These are phyloP conservation scores for Ilyonectria mors-panacis DNA, from an alignment of 2,329 filamentous ascomycete species.

Conservation along the genomic window DNA sequence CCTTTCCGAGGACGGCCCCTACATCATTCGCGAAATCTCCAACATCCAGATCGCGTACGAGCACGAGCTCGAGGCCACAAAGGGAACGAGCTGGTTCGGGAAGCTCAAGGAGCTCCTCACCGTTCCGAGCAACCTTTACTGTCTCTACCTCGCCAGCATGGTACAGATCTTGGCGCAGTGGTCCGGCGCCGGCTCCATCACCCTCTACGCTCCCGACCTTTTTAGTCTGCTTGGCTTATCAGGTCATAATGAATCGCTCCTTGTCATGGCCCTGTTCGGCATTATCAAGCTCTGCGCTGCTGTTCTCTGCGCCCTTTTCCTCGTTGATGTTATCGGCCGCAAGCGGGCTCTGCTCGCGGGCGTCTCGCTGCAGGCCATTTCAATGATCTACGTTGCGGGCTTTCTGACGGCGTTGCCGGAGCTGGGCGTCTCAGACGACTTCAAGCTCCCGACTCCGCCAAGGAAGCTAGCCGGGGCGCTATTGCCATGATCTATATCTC, in stretches of 20 bases:
- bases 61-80: conserved; percentile 80
- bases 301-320: conserved; percentile 80
- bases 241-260: conserved; percentile 77
- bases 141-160: conserved; percentile 77
- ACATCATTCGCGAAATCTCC: conserved; percentile 73
- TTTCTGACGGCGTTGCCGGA: conserved; percentile 76
- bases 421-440: conserved; percentile 65
- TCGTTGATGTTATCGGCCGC: conserved; percentile 84
- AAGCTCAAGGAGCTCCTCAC: conserved; percentile 78
- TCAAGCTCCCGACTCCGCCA: conserved; percentile 62
- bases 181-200: conserved; percentile 81
- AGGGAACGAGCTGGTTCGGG: conserved; percentile 75
- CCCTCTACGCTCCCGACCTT: conserved; percentile 81
- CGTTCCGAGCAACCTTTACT: conserved; percentile 79
- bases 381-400: conserved; percentile 74
- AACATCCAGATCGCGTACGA: conserved; percentile 77
- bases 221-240: conserved; percentile 80
- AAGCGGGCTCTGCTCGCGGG: conserved; percentile 76
- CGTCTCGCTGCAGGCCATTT: conserved; percentile 72
- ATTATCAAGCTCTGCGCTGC: conserved; percentile 80
- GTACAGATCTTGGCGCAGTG: conserved; percentile 82
- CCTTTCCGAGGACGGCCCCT: conserved; percentile 71
- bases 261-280: conserved; percentile 83
- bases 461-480: conserved; percentile 74
- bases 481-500: conserved; percentile 82